Percentiles rank a stretch among this genome's conserved stretches.
Evolutionary conservation across 2,329 filamentous ascomycete genomes (phyloP).

Genomic region (Apiospora malaysiana): DNA sequence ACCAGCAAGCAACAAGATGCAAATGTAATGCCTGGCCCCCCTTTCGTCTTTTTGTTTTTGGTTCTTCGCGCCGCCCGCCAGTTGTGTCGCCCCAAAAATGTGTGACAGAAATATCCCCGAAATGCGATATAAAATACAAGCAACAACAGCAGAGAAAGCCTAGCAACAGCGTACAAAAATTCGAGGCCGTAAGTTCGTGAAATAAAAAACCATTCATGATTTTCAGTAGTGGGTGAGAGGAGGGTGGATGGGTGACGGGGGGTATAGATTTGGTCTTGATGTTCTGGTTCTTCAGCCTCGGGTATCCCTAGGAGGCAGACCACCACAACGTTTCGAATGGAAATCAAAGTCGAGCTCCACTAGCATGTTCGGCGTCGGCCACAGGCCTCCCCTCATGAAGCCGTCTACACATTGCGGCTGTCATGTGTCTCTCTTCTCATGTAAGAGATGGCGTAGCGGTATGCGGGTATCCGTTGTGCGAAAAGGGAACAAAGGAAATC

Average conservation of each 20-base stretch:
- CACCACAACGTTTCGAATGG: background rate
- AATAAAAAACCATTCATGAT: slow-evolving; percentile 9
- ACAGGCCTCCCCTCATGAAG: slow-evolving; percentile 15
- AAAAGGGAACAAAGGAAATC: background rate
- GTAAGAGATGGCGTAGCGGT: background rate
- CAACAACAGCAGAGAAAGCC: background rate
- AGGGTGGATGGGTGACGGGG: background rate
- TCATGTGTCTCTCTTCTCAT: background rate
- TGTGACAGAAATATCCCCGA: background rate
- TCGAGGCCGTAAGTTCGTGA: slow-evolving; percentile 14
- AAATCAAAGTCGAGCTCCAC: background rate
- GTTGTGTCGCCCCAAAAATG: no score
- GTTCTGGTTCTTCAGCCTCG: background rate
- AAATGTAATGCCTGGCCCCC: background rate
- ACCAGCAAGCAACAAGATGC: slow-evolving; percentile 12
- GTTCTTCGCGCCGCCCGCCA: background rate
- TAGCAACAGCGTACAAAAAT: background rate
- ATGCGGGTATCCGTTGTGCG: background rate
- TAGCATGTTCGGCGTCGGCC: slow-evolving; percentile 9
- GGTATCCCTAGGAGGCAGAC: background rate
- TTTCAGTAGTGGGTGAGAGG: background rate
- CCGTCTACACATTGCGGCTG: background rate
- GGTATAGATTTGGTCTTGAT: background rate
- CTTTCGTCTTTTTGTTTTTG: slow-evolving; percentile 6
- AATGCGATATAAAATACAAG: slow-evolving; percentile 6